Conservation (phyloP, 805 yeast genomes). For the Cyberlindnera bimundalis region DNA sequence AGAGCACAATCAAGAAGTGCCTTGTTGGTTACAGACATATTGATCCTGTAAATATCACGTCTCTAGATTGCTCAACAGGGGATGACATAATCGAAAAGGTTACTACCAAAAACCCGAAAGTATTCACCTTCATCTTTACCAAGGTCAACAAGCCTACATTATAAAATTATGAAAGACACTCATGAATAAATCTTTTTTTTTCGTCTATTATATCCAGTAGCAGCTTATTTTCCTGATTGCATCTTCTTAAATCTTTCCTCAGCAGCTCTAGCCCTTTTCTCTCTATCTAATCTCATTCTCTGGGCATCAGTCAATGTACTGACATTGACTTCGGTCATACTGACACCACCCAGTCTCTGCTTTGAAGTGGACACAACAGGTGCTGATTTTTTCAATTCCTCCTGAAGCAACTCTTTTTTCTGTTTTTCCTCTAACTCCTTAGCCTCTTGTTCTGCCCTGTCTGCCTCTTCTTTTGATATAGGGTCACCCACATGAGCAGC, state of each 20-base stretch:
- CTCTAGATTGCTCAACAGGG: conserved; percentile 22
- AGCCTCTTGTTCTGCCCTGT: conserved; percentile 35
- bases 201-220: too few species aligned
- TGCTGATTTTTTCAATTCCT: conserved; percentile 37
- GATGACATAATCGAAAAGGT: conserved; percentile 35
- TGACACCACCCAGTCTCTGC: conserved; percentile 29
- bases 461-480: conserved; percentile 53
- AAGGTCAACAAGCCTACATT: conserved; percentile 32
- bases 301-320: conserved; percentile 72
- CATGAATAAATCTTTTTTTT: too few species aligned
- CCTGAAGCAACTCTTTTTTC: conserved; percentile 40
- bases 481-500: conserved; percentile 61
- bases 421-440: conserved; percentile 37
- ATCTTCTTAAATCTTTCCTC: conserved; percentile 66
- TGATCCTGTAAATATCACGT: conserved; percentile 38
- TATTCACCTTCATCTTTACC: conserved; percentile 40
- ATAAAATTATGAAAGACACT: conserved; percentile 5
- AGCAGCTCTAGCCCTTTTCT: conserved; percentile 94
- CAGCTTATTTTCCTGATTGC: too few species aligned
- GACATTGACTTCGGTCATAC: conserved; percentile 39
- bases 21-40: conserved; percentile 61
- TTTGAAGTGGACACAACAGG: conserved; percentile 35
- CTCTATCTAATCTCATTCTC: conserved; percentile 77
- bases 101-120: conserved; percentile 22
- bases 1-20: conserved; percentile 51